Base-by-base conservation (phyloP, 345 rosid genomes). In the Populus tremula region DNA sequence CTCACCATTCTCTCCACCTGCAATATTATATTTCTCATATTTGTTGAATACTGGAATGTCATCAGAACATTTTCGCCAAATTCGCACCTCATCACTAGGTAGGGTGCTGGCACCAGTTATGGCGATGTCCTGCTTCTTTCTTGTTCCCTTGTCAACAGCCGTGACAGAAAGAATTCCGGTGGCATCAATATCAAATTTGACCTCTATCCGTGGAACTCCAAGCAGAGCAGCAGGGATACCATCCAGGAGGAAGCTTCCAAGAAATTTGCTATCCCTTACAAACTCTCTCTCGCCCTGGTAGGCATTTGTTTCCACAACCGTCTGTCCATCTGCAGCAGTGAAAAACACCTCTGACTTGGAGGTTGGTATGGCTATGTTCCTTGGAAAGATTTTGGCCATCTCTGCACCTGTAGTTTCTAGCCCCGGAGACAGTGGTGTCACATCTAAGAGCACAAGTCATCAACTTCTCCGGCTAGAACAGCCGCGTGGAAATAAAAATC, bases 251-350 rank as follows among this genome's bases (percentile, higher is more conserved):
- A 94, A 93, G 71, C 93, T 96, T 59, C 98, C 97, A 18, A 93
- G 78, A 0, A 83, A 47, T 82, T 94, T 94, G 91, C 93, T 94
- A 84, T 93, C 98, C 6, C 93, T 0, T 49, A 97, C 93, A 94
- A 93, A 90, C 69, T 90, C 96, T n/a, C 98, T 91, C 76, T 94
- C 97, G 20, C 97, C 98, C 70, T 94, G 97, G 54, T 91, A 94
- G 53, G 92, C 98, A 84, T 80, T 93, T 78, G 92, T 91, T 33
- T 96, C 97, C 18, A 92, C 97, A 75, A 89, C 92, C 11, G 93
- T 89, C 86, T 94, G 98, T 77, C 91, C 92, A 78, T 94, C 98
- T 2, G 97, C 91, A 49, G 97, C 97, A 0, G 98, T 94, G 21
- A 96, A 92, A 84, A 94, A 94, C 63, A 89, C 98, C 93, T 91